Percentiles rank a stretch among this genome's conserved stretches.
Evolutionary conservation across 306 rosid species (phyloP).

Genomic region (Canavalia ensiformis): DNA sequence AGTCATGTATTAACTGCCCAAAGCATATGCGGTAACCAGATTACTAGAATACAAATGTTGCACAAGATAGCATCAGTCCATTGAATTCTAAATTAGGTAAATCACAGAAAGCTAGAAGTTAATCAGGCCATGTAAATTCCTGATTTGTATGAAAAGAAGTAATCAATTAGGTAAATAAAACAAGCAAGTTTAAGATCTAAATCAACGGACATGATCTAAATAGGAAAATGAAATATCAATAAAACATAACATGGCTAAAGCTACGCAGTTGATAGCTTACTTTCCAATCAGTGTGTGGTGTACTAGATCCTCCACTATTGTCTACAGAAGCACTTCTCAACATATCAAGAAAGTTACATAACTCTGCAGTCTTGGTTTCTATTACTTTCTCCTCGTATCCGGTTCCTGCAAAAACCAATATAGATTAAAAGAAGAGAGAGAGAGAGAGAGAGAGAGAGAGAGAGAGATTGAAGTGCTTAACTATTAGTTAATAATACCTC

Average conservation of each 20-base stretch:
- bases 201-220: background rate
- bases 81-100: constrained; percentile 34
- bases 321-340: constrained; percentile 74
- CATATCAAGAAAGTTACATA: constrained; percentile 84
- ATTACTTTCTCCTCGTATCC: constrained; percentile 55
- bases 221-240: constrained; percentile 7
- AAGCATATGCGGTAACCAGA: constrained; percentile 33
- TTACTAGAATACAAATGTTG: constrained; percentile 18
- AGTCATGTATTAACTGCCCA: background rate
- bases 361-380: constrained; percentile 71
- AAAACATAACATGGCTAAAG: constrained; percentile 31
- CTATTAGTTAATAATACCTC: background rate
- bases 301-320: constrained; percentile 48
- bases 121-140: constrained; percentile 20
- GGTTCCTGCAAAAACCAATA: constrained; percentile 57
- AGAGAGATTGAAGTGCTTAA: background rate
- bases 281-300: constrained; percentile 81
- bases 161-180: constrained; percentile 1
- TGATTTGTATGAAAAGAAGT: constrained; percentile 32
- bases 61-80: constrained; percentile 13
- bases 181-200: background rate
- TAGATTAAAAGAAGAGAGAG: background rate
- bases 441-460: background rate
- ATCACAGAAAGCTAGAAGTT: constrained; percentile 32
- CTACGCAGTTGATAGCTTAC: constrained; percentile 58